Percentiles rank a stretch among this genome's conserved stretches.
Evolutionary conservation across 1,139 yeast genomes (phyloP).

Genomic region (Pichia sp.): DNA sequence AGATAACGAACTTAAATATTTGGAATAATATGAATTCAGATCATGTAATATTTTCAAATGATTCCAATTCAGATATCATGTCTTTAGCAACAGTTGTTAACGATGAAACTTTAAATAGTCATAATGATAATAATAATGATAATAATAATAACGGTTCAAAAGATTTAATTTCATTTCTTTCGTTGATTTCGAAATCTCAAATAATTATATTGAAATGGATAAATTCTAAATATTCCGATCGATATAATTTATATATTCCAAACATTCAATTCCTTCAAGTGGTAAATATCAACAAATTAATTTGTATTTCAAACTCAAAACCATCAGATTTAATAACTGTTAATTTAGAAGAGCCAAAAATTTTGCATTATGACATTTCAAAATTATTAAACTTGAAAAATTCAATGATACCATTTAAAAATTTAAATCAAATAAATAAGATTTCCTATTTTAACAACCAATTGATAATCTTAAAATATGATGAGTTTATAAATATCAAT

Average conservation of each 20-base stretch:
- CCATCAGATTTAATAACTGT: slow-evolving; percentile 11
- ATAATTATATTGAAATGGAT: slow-evolving; percentile 13
- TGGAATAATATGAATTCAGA: slow-evolving; percentile 5
- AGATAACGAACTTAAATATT: background rate
- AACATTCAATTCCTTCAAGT: slow-evolving; percentile 6
- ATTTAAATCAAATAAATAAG: slow-evolving; percentile 2
- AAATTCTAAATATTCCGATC: slow-evolving; percentile 10
- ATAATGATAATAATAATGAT: slow-evolving; percentile 8
- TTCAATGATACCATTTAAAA: slow-evolving; percentile 4
- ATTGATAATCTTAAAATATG: slow-evolving; percentile 10
- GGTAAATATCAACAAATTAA: slow-evolving; percentile 4
- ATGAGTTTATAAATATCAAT: slow-evolving; percentile 2
- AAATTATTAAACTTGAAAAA: slow-evolving; percentile 3
- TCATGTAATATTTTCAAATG: background rate
- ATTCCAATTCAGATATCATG: slow-evolving; percentile 21
- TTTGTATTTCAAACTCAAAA: slow-evolving; percentile 7
- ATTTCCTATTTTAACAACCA: slow-evolving; percentile 4
- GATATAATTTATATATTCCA: slow-evolving; percentile 12
- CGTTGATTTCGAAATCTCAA: slow-evolving; percentile 10
- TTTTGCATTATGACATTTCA: slow-evolving; percentile 9
- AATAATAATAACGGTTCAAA: background rate
- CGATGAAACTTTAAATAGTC: no score
- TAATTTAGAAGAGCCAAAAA: slow-evolving; percentile 8
- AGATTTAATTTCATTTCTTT: slow-evolving; percentile 5
- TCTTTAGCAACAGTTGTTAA: slow-evolving; percentile 27